Evolutionary conservation across 208 protist genomes (phyloP), one percentile per base, ranked within the genome.

Genomic region (Crithidia bombi): DNA sequence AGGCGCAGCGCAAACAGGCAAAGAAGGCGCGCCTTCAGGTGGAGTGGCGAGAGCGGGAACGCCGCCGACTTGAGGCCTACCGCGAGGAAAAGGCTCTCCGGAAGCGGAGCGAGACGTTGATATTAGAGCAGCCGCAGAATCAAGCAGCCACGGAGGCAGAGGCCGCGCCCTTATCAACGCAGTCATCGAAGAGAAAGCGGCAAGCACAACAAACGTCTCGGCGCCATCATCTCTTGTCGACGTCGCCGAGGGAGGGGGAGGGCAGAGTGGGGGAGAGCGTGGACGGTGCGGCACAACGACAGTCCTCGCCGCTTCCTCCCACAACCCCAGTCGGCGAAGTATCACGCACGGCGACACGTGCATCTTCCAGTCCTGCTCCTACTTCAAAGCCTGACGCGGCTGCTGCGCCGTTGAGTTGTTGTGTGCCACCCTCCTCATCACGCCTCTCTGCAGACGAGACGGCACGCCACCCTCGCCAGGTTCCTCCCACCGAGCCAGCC

Each of bases 21-120:
- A 65, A 50, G 21, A 66, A 47, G 15, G 55, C 23, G 36, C 51
- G 47, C 21, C 52, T 33, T n/a, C 73, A 71, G 39, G 63, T 52
- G 1, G 26, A 46, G 49, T 73, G 65, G 62, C 66, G 61, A 11
- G 73, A 51, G n/a, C 26, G 43, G 57, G 68, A 67, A 35, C 59
- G 44, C 15, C 49, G 43, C 1, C 23, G 68, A n/a, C 68, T 69
- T 3, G 68, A 50, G 52, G 44, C 41, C n/a, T 65, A 69, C 57
- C 63, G 59, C 14, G 63, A 23, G 10, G 44, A 38, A 15, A 30
- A 65, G 46, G 28, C 36, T 3, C 30, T 26, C 2, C 52, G 33
- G 39, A 2, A n/a, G n/a, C 6, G 35, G 2, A 15, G 23, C 30
- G 38, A 28, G 2, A 33, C 21, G 21, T 15, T 15, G 43, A 14